Base-by-base conservation (phyloP, 768 basidiomycete genomes). In the Leccinum incarnatum region DNA sequence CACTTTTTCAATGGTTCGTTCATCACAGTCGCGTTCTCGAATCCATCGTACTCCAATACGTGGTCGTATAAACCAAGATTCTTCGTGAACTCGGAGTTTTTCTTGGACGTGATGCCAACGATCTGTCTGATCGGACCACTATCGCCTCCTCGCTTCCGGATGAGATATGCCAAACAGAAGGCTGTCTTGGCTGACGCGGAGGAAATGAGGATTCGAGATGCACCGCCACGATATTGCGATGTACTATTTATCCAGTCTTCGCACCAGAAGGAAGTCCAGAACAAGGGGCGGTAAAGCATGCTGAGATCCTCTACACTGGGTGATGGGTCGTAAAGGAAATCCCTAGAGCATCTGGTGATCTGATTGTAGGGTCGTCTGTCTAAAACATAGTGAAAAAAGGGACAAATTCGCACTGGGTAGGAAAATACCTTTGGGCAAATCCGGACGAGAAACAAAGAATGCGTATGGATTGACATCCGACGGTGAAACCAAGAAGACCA, bases 181-280 rank as follows among this genome's bases (percentile, higher is more conserved):
- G 87, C 86, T 1, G 87, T 89, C 65, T 89, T 89, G 27, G 87
- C 81, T 3, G 87, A 89, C 0, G 87, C 88, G 45, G 86, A 87
- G 2, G 87, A 87, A 40, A 89, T 79, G 50, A 89, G 74, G 58
- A 89, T 73, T 29, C 68, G 65, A 2, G 74, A 74, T 4, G 78
- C 78, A 6, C 76, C 81, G 1, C 75, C 79, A 9, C 79, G 77
- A 67, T 87, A 88, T 23, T 68, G 63, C 3, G 80, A 76, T 5
- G 77, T 72, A 56, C 21, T 21, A 21, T 79, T 72, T 6, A 89
- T 67, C 85, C 85, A 89, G 66, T 89, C 88, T 68, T 89, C 85
- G 61, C 80, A 86, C 87, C 87, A 89, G 62, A 81, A 89, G 1
- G 88, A 80, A 0, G 87, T 88, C 87, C 87, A 89, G 69, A 88